Percentiles rank a stretch among this genome's conserved stretches.
These are phyloP conservation scores for Saccharomycopsis oosterbeekiorum DNA, from an alignment of 805 yeast species.

Conservation along the genomic window DNA sequence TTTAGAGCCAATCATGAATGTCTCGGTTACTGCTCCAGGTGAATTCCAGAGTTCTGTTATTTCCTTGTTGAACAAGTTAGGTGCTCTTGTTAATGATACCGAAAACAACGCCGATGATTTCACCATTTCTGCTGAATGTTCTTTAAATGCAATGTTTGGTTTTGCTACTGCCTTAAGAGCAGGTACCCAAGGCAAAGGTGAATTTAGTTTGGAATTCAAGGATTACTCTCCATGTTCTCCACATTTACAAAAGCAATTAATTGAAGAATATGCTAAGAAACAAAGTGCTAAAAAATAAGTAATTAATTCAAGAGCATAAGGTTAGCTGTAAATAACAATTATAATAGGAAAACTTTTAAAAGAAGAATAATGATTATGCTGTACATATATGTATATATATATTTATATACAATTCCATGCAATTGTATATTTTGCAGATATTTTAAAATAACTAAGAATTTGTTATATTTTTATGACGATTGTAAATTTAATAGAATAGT, in stretches of 20 bases:
- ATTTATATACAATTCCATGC: not conserved
- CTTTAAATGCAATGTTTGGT: conserved; percentile 94
- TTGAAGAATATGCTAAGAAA: conserved; percentile 70
- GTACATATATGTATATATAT: not conserved
- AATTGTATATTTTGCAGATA: not conserved
- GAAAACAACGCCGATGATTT: conserved; percentile 93
- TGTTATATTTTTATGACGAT: not conserved
- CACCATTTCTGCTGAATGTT: conserved; percentile 87
- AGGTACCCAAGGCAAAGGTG: conserved; percentile 97
- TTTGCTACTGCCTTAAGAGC: conserved; percentile 94
- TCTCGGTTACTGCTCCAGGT: conserved; percentile 85
- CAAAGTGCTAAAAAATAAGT: conserved; percentile 29
- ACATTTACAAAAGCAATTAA: conserved; percentile 81
- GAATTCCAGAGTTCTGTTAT: conserved; percentile 94
- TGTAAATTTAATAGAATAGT: not conserved
- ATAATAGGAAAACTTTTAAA: too few relatives aligned
- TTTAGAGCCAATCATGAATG: conserved; percentile 94
- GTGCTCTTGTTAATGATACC: conserved; percentile 88
- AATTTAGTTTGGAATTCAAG: conserved; percentile 89
- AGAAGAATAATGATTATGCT: too few relatives aligned
- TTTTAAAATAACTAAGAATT: not conserved
- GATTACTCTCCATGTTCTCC: conserved; percentile 87
- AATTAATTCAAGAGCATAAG: not conserved
- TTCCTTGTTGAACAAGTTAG: conserved; percentile 82
- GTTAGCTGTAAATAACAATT: not conserved